Percentiles rank a stretch among this genome's conserved stretches.
phyloP scores from a whole-genome alignment of 1,284 basidiomycete species.

The Stereum hirsutum region DNA sequence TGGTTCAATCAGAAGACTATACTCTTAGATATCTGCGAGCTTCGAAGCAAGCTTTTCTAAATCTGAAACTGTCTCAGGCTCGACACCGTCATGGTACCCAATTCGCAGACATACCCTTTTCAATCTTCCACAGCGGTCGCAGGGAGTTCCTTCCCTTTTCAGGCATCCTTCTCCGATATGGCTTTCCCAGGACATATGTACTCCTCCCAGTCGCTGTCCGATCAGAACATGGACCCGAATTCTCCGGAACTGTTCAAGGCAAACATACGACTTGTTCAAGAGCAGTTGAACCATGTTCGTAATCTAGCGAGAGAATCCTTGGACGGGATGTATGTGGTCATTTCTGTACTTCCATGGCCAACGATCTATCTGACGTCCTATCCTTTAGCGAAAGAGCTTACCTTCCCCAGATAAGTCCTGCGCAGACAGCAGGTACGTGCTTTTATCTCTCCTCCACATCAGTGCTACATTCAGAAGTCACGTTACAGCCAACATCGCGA shows the following conservation, averaged over 20 bases:
- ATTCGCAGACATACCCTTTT: too few relatives aligned
- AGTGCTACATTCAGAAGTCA: not conserved
- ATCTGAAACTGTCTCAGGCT: too few relatives aligned
- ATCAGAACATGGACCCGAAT: slow-evolving; percentile 29
- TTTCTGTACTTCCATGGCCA: not conserved
- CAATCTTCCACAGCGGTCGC: too few relatives aligned
- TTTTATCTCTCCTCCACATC: slow-evolving; percentile 6
- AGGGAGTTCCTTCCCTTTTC: not conserved
- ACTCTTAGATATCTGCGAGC: too few relatives aligned
- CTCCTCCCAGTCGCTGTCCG: slow-evolving; percentile 1
- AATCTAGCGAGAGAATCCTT: slow-evolving; percentile 33
- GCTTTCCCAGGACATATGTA: not conserved
- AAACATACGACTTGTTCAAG: slow-evolving; percentile 36
- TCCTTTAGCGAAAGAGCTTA: slow-evolving; percentile 41
- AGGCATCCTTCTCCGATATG: not conserved
- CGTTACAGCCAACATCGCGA: slow-evolving; percentile 29
- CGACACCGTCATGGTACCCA: too few relatives aligned
- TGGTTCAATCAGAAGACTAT: too few relatives aligned
- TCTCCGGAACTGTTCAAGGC: slow-evolving; percentile 46
- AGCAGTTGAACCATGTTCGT: slow-evolving; percentile 35
- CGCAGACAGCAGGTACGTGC: slow-evolving; percentile 36
- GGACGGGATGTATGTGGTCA: slow-evolving; percentile 37
- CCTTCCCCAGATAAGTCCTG: slow-evolving; percentile 34
- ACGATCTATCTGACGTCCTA: too few relatives aligned
- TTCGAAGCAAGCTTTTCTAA: too few relatives aligned